Conservation (phyloP, 352 stramenopile species). For the Phytophthora idaei region DNA sequence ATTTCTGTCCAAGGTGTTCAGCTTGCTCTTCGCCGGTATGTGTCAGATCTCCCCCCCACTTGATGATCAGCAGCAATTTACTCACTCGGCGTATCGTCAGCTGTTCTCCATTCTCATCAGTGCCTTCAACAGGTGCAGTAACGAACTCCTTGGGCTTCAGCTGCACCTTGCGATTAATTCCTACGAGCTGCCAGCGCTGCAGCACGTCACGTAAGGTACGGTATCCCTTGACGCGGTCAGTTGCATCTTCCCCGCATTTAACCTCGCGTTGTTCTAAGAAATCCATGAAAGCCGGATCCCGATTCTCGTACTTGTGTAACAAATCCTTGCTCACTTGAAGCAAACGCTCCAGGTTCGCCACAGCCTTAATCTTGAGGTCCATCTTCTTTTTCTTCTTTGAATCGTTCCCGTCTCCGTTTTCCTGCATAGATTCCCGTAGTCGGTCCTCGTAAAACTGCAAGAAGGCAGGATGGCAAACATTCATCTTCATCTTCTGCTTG, state of each 20-base stretch:
- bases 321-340: conserved; percentile 81
- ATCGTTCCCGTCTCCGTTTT: conserved; percentile 35
- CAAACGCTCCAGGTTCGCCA: conserved; percentile 78
- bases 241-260: conserved; percentile 63
- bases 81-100: conserved; percentile 41
- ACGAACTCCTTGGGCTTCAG: conserved; percentile 81
- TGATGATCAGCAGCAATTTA: conserved; percentile 99
- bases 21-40: conserved; percentile 97
- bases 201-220: conserved; percentile 94
- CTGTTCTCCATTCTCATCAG: conserved; percentile 40
- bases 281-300: conserved; percentile 61
- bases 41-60: conserved; percentile 99
- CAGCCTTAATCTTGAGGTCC: conserved; percentile 89
- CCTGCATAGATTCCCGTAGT: conserved; percentile 36
- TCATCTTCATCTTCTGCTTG: conserved; percentile 99
- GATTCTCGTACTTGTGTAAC: conserved; percentile 67
- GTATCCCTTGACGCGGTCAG: conserved; percentile 83
- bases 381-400: conserved; percentile 65
- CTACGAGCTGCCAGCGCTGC: conserved; percentile 95
- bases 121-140: conserved; percentile 29
- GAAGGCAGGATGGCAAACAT: conserved; percentile 91
- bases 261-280: conserved; percentile 72
- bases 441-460: conserved; percentile 82
- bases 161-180: conserved; percentile 99
- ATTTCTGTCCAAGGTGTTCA: conserved; percentile 93